Base-by-base conservation (phyloP, 768 basidiomycete species). In the Leccinum incarnatum region DNA sequence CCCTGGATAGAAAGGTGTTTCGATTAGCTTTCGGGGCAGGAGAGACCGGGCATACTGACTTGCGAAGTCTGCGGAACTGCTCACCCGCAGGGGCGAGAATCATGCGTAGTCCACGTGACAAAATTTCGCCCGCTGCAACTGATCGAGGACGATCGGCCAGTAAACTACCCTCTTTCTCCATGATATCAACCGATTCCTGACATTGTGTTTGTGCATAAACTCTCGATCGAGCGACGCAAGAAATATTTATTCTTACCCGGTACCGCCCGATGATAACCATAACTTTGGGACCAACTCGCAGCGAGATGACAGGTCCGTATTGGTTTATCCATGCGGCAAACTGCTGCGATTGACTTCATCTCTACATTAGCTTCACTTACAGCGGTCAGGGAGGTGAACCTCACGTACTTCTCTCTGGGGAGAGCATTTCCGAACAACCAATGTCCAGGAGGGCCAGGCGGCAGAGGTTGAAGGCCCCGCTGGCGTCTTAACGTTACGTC, bases 131-230 rank as follows among this genome's bases (percentile, higher is more conserved):
- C 0, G 81, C 85, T 1, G 85, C 78, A 47, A 87, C 83, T 12
- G 75, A 76, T 3, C 73, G 69, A 21, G 85, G 85, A 52, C 85
- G 74, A 63, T 86, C 85, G 1, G 78, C 80, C n/a, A 82, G 69
- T 4, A 75, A 61, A 4, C 81, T 79, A n/a, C 85, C 85, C 62
- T 86, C 82, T 53, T 82, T 82, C 65, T 87, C 85, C 84, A 87
- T 83, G 56, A 87, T 81, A 21, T 87, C 84, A 0, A 85, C 77
- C 0, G 85, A 84, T 37, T 83, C 84, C 68, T 85, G 69, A 10
- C 6, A 36, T 23, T 10, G n/a, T 10, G 42, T 37, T 49, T 40
- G 47, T 1, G 23, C 12, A 47, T 2, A 25, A n/a, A 19, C 17
- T 11, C 8, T 47, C 21, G 47, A 25, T 27, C 2, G 29, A 5